A percentile compares a stretch with the other conserved stretches of the same genome.
phyloP scores from a whole-genome alignment of 768 basidiomycete genomes.

The Amanita exitialis region DNA sequence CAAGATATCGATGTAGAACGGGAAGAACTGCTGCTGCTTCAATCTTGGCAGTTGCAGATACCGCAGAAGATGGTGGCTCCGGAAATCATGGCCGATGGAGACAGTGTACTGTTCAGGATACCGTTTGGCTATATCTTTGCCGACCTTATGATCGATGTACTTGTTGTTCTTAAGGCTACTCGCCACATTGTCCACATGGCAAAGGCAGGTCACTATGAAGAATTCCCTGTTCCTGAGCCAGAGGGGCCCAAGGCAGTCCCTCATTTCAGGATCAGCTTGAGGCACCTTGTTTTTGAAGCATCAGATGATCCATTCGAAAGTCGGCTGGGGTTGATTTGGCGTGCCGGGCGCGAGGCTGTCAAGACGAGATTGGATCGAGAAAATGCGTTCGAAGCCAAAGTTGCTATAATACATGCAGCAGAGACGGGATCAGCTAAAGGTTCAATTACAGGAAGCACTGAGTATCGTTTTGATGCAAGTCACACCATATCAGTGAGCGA shows the following conservation, averaged over 20 bases:
- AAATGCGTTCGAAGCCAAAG: slow-evolving; percentile 73
- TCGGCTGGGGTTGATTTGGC: slow-evolving; percentile 63
- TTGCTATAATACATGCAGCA: slow-evolving; percentile 46
- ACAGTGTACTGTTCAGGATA: slow-evolving; percentile 66
- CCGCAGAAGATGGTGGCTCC: slow-evolving; percentile 20
- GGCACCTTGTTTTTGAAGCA: slow-evolving; percentile 63
- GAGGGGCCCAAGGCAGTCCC: slow-evolving; percentile 72
- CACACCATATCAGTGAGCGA: slow-evolving; percentile 66
- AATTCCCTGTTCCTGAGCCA: slow-evolving; percentile 51
- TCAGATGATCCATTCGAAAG: slow-evolving; percentile 82
- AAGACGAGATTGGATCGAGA: slow-evolving; percentile 63
- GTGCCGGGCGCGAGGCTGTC: slow-evolving; percentile 63
- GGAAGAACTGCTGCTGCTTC: slow-evolving; percentile 66
- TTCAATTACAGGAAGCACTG: slow-evolving; percentile 18
- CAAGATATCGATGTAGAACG: slow-evolving; percentile 26
- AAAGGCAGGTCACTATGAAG: slow-evolving; percentile 35
- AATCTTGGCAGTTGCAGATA: slow-evolving; percentile 35
- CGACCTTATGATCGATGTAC: slow-evolving; percentile 64
- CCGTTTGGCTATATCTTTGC: slow-evolving; percentile 71
- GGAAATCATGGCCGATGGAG: slow-evolving; percentile 41
- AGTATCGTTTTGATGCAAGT: slow-evolving; percentile 52
- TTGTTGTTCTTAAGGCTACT: slow-evolving; percentile 58
- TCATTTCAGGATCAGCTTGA: slow-evolving; percentile 44
- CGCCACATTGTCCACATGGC: slow-evolving; percentile 60
- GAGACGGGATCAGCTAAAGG: slow-evolving; percentile 22